A percentile compares a stretch with the other conserved stretches of the same genome.
Conservation (phyloP, 495 filamentous ascomycete genomes). For the Opeltia flavorubescens region DNA sequence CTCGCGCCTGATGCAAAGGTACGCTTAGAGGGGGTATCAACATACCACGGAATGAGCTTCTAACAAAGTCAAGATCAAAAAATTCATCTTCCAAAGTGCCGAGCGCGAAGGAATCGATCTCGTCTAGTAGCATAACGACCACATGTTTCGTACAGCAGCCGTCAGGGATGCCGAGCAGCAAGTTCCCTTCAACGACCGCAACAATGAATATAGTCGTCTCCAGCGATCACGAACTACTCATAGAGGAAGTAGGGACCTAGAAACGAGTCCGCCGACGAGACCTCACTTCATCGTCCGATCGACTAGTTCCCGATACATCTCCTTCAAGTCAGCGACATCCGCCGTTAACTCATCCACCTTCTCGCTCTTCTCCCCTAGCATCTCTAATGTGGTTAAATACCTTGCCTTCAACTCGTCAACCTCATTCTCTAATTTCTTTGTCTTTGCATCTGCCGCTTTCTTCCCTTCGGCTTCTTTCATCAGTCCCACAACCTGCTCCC, state of each 20-base stretch:
- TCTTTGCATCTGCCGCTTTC: slow-evolving; percentile 40
- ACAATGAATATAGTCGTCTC: not conserved
- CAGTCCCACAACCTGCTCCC: slow-evolving; percentile 74
- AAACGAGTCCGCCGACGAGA: too few species aligned
- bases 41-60: too few species aligned
- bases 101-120: slow-evolving; percentile 78
- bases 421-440: slow-evolving; percentile 51
- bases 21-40: too few species aligned
- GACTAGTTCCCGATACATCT: slow-evolving; percentile 85
- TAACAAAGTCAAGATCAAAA: slow-evolving; percentile 37
- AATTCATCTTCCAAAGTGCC: slow-evolving; percentile 65
- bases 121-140: slow-evolving; percentile 8
- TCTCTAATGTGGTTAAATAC: slow-evolving; percentile 82
- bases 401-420: slow-evolving; percentile 42
- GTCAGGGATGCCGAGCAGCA: not conserved
- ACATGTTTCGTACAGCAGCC: too few species aligned
- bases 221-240: not conserved
- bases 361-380: slow-evolving; percentile 96
- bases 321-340: slow-evolving; percentile 85
- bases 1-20: slow-evolving; percentile 73
- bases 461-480: slow-evolving; percentile 75
- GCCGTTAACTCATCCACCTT: slow-evolving; percentile 75
- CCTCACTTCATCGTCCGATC: slow-evolving; percentile 67
- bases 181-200: not conserved
- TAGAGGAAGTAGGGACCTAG: too few species aligned